A percentile compares a stretch with the other conserved stretches of the same genome.
Conservation (phyloP, 164 flowering plant genomes). For the Aristolochia fimbriata region DNA sequence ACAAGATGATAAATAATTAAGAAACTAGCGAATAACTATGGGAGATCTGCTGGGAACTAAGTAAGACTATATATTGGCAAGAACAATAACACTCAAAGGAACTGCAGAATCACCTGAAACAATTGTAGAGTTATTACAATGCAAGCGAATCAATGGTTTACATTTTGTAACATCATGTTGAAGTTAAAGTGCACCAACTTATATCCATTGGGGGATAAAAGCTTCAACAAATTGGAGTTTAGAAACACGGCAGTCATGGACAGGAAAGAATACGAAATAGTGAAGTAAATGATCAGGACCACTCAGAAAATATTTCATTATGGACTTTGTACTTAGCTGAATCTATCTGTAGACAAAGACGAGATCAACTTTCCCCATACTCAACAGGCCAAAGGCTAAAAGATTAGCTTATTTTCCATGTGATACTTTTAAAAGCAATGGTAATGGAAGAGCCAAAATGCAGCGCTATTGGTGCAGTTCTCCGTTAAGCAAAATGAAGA, state of each 20-base stretch:
- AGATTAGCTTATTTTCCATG: not conserved
- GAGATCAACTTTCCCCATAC: not conserved
- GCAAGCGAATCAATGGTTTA: not conserved
- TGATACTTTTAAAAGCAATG: not conserved
- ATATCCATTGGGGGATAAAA: too few relatives aligned
- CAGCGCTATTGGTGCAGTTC: not conserved
- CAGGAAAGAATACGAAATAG: too few relatives aligned
- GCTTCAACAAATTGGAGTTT: too few relatives aligned
- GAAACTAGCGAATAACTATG: not conserved
- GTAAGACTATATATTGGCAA: not conserved
- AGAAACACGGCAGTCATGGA: too few relatives aligned
- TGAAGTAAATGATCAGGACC: too few relatives aligned
- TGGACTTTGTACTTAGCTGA: too few relatives aligned
- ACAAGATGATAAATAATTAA: not conserved
- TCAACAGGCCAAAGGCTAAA: not conserved
- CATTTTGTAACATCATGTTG: too few relatives aligned
- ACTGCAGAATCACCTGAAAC: not conserved
- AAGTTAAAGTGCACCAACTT: too few relatives aligned
- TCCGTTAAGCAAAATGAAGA: not conserved
- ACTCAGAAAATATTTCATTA: too few relatives aligned
- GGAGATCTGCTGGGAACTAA: not conserved
- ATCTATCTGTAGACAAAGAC: too few relatives aligned
- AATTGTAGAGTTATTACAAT: not conserved
- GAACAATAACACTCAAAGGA: not conserved
- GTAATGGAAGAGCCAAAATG: not conserved